A percentile compares a stretch with the other conserved stretches of the same genome.
Conservation (phyloP, 768 basidiomycete species). For the Termitomyces sp. region DNA sequence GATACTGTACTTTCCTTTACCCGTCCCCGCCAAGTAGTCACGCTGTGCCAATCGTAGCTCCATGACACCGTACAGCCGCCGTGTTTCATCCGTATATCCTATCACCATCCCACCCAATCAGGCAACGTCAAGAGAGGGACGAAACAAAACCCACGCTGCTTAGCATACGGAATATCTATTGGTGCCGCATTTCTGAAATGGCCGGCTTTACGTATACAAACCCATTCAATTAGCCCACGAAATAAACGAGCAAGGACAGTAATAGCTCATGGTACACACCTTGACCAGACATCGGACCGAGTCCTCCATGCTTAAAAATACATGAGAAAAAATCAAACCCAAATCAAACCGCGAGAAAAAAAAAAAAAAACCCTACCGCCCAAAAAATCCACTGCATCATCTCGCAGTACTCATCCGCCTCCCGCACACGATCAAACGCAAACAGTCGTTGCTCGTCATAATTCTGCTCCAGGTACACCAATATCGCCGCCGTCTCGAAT, state of each 20-base stretch:
- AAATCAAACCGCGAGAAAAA: not conserved
- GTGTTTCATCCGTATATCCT: constrained; percentile 42
- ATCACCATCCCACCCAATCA: not conserved
- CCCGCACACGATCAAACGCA: constrained; percentile 25
- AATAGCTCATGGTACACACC: not conserved
- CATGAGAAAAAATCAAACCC: not conserved
- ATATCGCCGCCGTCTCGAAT: constrained; percentile 41
- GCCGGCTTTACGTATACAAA: not conserved
- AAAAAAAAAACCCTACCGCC: constrained; percentile 12
- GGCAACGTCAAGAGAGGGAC: not conserved
- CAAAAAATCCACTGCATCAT: constrained; percentile 45
- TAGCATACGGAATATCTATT: constrained; percentile 14
- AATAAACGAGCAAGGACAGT: too few species aligned
- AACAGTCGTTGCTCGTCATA: constrained; percentile 39
- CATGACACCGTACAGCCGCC: constrained; percentile 41
- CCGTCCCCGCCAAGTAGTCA: constrained; percentile 38
- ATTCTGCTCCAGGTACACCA: constrained; percentile 35
- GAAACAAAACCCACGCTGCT: constrained; percentile 7
- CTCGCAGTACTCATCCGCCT: constrained; percentile 29
- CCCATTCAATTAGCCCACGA: not conserved
- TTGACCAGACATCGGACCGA: constrained; percentile 17
- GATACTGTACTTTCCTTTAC: constrained; percentile 27
- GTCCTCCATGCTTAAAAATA: constrained; percentile 11
- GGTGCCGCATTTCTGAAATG: constrained; percentile 12
- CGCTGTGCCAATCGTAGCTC: constrained; percentile 36